Conservation (phyloP, 2,329 filamentous ascomycete genomes). For the Penicillium sp. region DNA sequence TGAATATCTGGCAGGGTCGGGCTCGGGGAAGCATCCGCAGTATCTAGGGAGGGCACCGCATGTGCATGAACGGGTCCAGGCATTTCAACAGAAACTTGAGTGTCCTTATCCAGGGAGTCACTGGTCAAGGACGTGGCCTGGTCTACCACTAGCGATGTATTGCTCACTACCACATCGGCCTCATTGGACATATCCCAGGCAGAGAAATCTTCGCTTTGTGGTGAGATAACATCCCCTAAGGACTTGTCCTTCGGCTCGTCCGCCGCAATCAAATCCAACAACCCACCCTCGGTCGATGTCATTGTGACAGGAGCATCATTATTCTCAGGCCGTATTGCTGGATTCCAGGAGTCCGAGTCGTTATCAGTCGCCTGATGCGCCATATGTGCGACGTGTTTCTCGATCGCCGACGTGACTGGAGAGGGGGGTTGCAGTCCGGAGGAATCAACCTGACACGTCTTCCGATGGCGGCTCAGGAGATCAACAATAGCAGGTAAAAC, state of each 20-base stretch:
- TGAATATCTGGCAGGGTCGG: neutral
- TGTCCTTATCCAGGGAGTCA: neutral
- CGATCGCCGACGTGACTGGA: conserved; percentile 11
- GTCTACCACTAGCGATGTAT: neutral
- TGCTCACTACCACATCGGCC: neutral
- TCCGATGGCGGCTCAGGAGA: conserved; percentile 23
- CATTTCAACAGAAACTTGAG: neutral
- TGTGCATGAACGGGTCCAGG: neutral
- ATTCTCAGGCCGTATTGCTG: conserved; percentile 49
- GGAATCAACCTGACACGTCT: conserved; percentile 30
- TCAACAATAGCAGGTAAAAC: conserved; percentile 22
- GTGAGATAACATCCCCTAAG: conserved; percentile 13
- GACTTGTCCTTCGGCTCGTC: conserved; percentile 14
- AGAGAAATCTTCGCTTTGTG: conserved; percentile 18
- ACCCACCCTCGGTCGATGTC: conserved; percentile 7
- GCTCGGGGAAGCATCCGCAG: neutral
- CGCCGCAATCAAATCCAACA: conserved; percentile 16
- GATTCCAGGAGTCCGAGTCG: conserved; percentile 50
- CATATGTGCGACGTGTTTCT: conserved; percentile 20
- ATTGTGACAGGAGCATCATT: conserved; percentile 16
- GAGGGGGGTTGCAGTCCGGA: conserved; percentile 10
- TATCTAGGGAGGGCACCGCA: neutral
- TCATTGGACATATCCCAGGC: conserved; percentile 21
- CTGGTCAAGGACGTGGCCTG: neutral
- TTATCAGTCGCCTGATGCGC: conserved; percentile 17